Evolutionary conservation across 495 filamentous ascomycete species (phyloP).

Genomic region (Copromyces sp.): DNA sequence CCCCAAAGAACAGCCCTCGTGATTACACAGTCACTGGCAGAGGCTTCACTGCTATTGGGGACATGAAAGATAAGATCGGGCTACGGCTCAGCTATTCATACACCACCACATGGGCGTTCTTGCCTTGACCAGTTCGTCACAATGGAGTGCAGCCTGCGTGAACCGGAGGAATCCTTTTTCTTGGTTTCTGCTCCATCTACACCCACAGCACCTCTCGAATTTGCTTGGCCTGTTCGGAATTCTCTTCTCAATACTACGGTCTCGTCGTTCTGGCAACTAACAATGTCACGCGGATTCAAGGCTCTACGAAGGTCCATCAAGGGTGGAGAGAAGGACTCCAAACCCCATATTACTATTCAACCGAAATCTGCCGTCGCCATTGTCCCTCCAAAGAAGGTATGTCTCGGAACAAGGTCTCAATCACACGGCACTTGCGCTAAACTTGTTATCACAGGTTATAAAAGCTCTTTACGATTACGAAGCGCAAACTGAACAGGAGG

Average conservation of each 20-base stretch:
- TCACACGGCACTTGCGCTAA: constrained; percentile 15
- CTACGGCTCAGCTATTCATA: background rate
- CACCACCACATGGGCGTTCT: background rate
- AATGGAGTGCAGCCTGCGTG: background rate
- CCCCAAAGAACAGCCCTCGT: background rate
- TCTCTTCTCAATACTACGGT: background rate
- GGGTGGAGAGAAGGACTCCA: constrained; percentile 61
- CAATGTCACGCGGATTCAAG: constrained; percentile 42
- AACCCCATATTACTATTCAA: constrained; percentile 76
- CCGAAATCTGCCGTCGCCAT: constrained; percentile 94
- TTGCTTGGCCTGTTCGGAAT: background rate
- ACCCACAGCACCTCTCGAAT: background rate
- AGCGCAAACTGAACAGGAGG: constrained; percentile 64
- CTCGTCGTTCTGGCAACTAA: constrained; percentile 18
- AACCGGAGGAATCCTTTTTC: background rate
- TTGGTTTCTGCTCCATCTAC: background rate
- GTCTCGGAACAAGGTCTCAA: constrained; percentile 15
- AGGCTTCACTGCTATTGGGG: background rate
- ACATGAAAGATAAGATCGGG: background rate
- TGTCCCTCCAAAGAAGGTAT: constrained; percentile 91
- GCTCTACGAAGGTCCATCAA: constrained; percentile 79
- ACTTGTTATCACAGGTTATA: constrained; percentile 59
- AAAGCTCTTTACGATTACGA: constrained; percentile 91
- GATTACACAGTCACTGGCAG: background rate
- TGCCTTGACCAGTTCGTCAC: background rate